Evolutionary conservation across 352 stramenopile genomes (phyloP).

Genomic region (Pythium aquatile): DNA sequence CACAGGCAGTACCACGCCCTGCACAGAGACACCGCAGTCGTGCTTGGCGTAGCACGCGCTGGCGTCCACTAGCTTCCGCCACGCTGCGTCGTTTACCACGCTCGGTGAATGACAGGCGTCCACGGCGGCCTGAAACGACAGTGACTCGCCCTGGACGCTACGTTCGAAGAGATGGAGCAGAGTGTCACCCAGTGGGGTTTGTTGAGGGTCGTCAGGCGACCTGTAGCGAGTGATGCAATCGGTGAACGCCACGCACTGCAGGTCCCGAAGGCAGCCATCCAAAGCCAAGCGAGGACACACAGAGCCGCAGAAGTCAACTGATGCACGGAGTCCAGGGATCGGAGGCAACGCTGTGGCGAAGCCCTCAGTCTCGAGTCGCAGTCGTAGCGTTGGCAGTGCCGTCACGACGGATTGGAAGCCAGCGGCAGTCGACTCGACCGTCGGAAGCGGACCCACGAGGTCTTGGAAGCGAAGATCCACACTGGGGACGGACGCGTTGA

Average conservation of each 20-base stretch:
- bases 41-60: conserved; percentile 51
- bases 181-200: conserved; percentile 27
- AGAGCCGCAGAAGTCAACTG: conserved; percentile 15
- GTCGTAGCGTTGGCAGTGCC: conserved; percentile 28
- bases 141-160: conserved; percentile 23
- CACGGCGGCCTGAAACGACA: conserved; percentile 38
- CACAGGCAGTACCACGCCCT: conserved; percentile 33
- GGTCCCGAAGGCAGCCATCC: conserved; percentile 49
- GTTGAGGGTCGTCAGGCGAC: neutral
- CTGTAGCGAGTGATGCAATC: conserved; percentile 42
- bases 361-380: conserved; percentile 36
- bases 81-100: conserved; percentile 33
- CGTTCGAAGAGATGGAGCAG: conserved; percentile 41
- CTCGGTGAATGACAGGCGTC: conserved; percentile 29
- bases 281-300: conserved; percentile 39
- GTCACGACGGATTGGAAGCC: conserved; percentile 9
- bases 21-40: conserved; percentile 40
- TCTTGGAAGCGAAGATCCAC: conserved; percentile 48
- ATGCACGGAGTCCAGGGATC: conserved; percentile 7
- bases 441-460: conserved; percentile 46
- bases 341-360: conserved; percentile 27
- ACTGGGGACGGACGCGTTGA: conserved; percentile 18
- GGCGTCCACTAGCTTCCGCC: conserved; percentile 48
- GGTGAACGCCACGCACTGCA: conserved; percentile 46
- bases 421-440: conserved; percentile 27